These are phyloP conservation scores for Lipomyces starkeyi DNA, from an alignment of 805 yeast genomes.

Conservation along the genomic window DNA sequence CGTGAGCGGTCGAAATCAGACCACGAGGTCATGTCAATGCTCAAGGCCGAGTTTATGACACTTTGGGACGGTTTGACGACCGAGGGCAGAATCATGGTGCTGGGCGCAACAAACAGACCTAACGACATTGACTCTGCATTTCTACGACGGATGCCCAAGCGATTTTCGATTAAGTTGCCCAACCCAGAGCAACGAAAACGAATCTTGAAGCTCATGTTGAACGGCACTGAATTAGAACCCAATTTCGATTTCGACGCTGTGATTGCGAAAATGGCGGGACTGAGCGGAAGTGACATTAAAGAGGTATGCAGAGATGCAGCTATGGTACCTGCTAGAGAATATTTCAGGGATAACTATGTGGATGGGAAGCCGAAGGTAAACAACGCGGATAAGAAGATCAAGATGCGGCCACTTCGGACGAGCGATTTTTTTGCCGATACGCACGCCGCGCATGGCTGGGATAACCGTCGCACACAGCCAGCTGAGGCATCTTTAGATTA, in stretches of 20 bases:
- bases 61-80: constrained; percentile 92
- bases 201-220: constrained; percentile 71
- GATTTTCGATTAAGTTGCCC: constrained; percentile 81
- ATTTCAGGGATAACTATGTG: constrained; percentile 64
- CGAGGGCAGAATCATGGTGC: constrained; percentile 66
- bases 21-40: constrained; percentile 93
- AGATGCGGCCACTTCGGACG: constrained; percentile 67
- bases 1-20: constrained; percentile 83
- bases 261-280: constrained; percentile 69
- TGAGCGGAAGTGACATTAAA: constrained; percentile 89
- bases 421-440: constrained; percentile 60
- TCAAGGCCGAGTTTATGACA: constrained; percentile 97
- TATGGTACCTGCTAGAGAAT: constrained; percentile 84
- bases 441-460: neutral
- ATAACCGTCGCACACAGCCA: neutral
- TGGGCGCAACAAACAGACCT: constrained; percentile 95
- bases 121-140: constrained; percentile 92
- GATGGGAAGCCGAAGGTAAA: constrained; percentile 18
- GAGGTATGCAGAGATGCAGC: constrained; percentile 95
- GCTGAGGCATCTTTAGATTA: neutral
- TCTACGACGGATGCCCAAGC: constrained; percentile 89
- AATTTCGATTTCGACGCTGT: constrained; percentile 65
- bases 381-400: neutral
- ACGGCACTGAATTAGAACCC: constrained; percentile 65
- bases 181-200: constrained; percentile 66